These are phyloP conservation scores for Candida sithepensis DNA, from an alignment of 805 yeast genomes.

Conservation along the genomic window DNA sequence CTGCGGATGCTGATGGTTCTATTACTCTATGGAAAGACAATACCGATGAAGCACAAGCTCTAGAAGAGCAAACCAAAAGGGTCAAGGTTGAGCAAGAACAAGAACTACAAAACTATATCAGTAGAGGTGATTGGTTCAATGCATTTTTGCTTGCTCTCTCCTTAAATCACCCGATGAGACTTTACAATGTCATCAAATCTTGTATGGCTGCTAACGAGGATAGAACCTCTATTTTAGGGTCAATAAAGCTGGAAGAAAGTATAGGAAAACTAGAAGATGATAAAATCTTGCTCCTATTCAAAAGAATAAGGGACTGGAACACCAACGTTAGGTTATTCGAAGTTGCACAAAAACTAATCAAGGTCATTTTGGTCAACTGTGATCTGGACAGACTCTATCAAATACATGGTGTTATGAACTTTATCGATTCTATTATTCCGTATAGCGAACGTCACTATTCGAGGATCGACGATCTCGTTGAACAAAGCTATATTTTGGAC, in stretches of 20 bases:
- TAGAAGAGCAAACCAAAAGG: constrained; percentile 52
- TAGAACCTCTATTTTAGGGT: constrained; percentile 49
- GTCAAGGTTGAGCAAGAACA: constrained; percentile 82
- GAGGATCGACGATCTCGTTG: constrained; percentile 75
- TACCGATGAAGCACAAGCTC: constrained; percentile 64
- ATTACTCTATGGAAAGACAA: constrained; percentile 86
- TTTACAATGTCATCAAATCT: constrained; percentile 71
- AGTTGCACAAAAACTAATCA: constrained; percentile 74
- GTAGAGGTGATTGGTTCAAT: constrained; percentile 74
- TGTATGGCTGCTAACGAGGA: constrained; percentile 52
- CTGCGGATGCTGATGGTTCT: constrained; percentile 95
- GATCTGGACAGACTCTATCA: constrained; percentile 54
- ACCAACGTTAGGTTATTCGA: constrained; percentile 78
- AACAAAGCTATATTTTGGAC: constrained; percentile 82
- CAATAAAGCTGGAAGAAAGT: constrained; percentile 57
- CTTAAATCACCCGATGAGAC: constrained; percentile 84
- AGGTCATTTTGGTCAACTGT: constrained; percentile 56
- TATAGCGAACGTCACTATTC: constrained; percentile 82
- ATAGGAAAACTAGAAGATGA: constrained; percentile 55
- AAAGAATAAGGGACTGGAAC: constrained; percentile 91
- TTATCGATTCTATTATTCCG: constrained; percentile 77
- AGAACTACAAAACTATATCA: constrained; percentile 69
- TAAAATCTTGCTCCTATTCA: constrained; percentile 58
- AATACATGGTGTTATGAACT: constrained; percentile 62
- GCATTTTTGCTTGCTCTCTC: constrained; percentile 85